A percentile compares a stretch with the other conserved stretches of the same genome.
phyloP scores from a whole-genome alignment of 1,139 yeast species.

The Candida tropicalis region DNA sequence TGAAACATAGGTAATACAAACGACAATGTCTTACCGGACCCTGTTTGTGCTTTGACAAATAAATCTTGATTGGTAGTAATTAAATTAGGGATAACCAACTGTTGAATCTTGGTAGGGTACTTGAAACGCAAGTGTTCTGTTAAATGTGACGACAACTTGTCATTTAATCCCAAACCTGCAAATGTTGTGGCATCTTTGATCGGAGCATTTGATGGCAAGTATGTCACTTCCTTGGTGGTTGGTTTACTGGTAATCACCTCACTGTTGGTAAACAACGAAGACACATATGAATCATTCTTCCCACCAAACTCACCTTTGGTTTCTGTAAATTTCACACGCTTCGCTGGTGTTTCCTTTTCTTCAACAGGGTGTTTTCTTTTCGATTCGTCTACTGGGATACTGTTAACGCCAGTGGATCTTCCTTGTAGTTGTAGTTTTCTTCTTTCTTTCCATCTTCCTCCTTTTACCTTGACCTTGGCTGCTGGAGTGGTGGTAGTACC shows the following conservation, averaged over 20 bases:
- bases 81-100: slow-evolving; percentile 76
- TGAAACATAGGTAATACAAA: slow-evolving; percentile 83
- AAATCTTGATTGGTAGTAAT: slow-evolving; percentile 60
- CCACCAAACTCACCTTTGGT: slow-evolving; percentile 53
- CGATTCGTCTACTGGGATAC: slow-evolving; percentile 28
- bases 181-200: slow-evolving; percentile 69
- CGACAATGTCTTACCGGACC: slow-evolving; percentile 91
- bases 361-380: slow-evolving; percentile 12
- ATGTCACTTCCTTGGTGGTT: slow-evolving; percentile 23
- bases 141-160: slow-evolving; percentile 55
- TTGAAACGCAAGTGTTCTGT: slow-evolving; percentile 58
- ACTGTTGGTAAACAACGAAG: slow-evolving; percentile 84
- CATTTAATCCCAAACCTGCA: slow-evolving; percentile 68
- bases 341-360: slow-evolving; percentile 22
- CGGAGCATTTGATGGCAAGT: slow-evolving; percentile 83
- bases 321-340: slow-evolving; percentile 39
- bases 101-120: slow-evolving; percentile 86
- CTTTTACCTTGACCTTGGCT: slow-evolving; percentile 47
- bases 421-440: slow-evolving; percentile 54
- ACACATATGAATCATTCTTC: slow-evolving; percentile 63
- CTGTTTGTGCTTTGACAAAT: slow-evolving; percentile 92
- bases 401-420: slow-evolving; percentile 40
- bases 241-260: slow-evolving; percentile 36
- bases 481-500: slow-evolving; percentile 19
- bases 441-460: slow-evolving; percentile 83